Percentiles rank a stretch among this genome's conserved stretches.
phyloP scores from a whole-genome alignment of 2,329 filamentous ascomycete species.

The Penicillium sclerotigenum region DNA sequence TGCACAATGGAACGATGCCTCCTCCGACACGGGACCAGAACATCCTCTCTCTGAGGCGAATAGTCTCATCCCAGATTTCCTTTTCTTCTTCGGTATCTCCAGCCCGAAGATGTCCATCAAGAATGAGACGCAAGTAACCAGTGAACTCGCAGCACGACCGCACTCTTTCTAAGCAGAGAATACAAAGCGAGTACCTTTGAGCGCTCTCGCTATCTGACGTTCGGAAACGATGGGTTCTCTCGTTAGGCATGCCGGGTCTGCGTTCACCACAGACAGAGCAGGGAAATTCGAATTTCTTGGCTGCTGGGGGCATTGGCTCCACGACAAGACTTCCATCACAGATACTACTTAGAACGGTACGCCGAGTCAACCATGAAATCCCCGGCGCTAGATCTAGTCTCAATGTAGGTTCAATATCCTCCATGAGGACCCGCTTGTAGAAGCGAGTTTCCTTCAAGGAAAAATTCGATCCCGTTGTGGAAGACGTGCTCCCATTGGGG shows the following conservation, averaged over 20 bases:
- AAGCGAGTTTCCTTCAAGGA: constrained; percentile 87
- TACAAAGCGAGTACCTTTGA: constrained; percentile 84
- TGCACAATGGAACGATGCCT: constrained; percentile 71
- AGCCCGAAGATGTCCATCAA: constrained; percentile 86
- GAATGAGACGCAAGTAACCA: constrained; percentile 84
- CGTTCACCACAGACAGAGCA: constrained; percentile 88
- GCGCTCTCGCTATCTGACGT: constrained; percentile 82
- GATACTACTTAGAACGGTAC: constrained; percentile 78
- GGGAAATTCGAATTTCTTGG: constrained; percentile 54
- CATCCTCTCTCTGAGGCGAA: constrained; percentile 86
- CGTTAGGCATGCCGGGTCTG: constrained; percentile 66
- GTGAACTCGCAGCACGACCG: constrained; percentile 90
- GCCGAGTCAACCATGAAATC: constrained; percentile 87
- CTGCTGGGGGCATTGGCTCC: constrained; percentile 70
- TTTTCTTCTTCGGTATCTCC: constrained; percentile 81
- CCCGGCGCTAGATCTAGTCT: constrained; percentile 85
- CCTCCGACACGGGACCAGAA: constrained; percentile 94
- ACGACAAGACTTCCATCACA: constrained; percentile 83
- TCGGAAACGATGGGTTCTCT: constrained; percentile 82
- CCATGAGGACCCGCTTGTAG: constrained; percentile 81
- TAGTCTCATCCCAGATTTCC: constrained; percentile 90
- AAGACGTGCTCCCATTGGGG: constrained; percentile 42
- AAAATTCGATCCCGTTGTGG: constrained; percentile 42
- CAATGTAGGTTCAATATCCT: constrained; percentile 93
- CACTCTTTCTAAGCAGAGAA: constrained; percentile 78